Evolutionary conservation across 345 rosid species (phyloP), one percentile per base, ranked within the genome.

Genomic region (Brassica cretica): DNA sequence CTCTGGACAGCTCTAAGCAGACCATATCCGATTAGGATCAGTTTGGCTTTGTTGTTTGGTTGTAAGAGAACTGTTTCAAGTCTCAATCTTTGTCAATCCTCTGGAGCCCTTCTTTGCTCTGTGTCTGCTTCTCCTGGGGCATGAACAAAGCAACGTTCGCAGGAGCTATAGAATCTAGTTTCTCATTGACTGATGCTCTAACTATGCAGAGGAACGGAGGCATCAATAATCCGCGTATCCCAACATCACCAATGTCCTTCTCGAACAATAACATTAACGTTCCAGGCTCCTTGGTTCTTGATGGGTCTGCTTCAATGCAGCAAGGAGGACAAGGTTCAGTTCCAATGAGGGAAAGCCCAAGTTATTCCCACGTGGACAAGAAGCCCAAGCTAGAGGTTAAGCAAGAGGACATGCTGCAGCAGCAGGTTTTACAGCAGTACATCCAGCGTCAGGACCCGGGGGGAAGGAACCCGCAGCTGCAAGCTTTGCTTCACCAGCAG

Each of bases 331-430:
- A 81, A 71, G 74, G 73, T 39, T 81, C 80, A 10, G 71, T 60
- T 66, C 60, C 74, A 3, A 32, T 80, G 73, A 71, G 73, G 37
- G 80, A 76, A 8, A 81, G 33, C 64, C 21, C 21, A 19, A 76
- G n/a, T 58, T 75, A 71, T 27, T 12, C 69, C 24, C 83, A 81
- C 33, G 74, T 81, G 2, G 77, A 88, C 82, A 94, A 94, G 89
- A 92, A 94, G 75, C 98, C 89, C 0, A 86, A 91, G 63, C 9
- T 94, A 66, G 99, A 93, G 75, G 87, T 94, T 72, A 92, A 92
- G 82, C 98, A 88, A 78, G 97, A 94, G 83, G 96, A 89, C 71
- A 72, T 94, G 77, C 46, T 91, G 71, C 95, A 86, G 83, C 98
- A 89, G 73, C 96, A 87, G 85, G 76, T 92, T 63, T 56, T 91